phyloP scores from a whole-genome alignment of 768 basidiomycete species.

The Tremella yokohamensis region DNA sequence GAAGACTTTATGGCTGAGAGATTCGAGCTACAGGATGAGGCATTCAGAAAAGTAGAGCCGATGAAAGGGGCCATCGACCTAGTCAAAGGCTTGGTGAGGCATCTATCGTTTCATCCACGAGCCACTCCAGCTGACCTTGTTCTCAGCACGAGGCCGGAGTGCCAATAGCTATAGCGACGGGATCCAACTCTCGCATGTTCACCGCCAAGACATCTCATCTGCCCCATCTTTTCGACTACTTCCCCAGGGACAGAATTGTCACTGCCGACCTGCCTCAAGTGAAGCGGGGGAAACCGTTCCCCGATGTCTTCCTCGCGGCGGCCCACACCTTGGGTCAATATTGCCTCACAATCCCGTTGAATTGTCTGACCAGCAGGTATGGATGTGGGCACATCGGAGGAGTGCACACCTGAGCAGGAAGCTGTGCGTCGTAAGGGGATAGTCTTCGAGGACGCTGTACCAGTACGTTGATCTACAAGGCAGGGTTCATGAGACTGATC shows the following conservation, averaged over 20 bases:
- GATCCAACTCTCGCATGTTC: constrained; percentile 34
- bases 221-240: constrained; percentile 44
- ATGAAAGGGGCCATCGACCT: constrained; percentile 45
- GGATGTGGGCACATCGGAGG: constrained; percentile 42
- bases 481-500: neutral
- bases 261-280: constrained; percentile 47
- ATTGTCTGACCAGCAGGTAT: constrained; percentile 23
- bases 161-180: constrained; percentile 48
- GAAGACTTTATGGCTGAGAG: constrained; percentile 44
- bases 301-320: constrained; percentile 50
- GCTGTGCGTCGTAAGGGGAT: constrained; percentile 37
- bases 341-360: neutral
- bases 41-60: constrained; percentile 40
- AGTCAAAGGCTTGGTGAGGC: constrained; percentile 42
- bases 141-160: constrained; percentile 43
- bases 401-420: constrained; percentile 32
- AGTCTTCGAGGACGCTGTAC: constrained; percentile 49
- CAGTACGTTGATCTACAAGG: constrained; percentile 18
- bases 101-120: neutral
- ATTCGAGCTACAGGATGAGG: constrained; percentile 34
- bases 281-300: constrained; percentile 45
- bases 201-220: constrained; percentile 46
- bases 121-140: neutral
- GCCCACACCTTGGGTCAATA: constrained; percentile 44
- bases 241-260: constrained; percentile 41